Evolutionary conservation across 352 stramenopile species (phyloP), one percentile per base, ranked within the genome.

Genomic region (Phytophthora uliginosa): DNA sequence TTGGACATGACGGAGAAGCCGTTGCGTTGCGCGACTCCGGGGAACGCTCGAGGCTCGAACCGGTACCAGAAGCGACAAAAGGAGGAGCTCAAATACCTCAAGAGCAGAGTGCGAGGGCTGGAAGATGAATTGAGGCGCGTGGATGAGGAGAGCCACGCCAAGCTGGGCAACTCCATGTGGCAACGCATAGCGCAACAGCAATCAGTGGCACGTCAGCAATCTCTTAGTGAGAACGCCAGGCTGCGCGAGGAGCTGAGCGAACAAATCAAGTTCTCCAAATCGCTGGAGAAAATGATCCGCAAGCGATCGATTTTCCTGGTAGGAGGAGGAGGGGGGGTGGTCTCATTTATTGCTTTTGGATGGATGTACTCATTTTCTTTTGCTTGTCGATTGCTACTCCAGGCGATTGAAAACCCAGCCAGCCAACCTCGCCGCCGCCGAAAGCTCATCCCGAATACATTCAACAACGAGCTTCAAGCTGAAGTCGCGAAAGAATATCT

Each of bases 181-280:
- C 73, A 83, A 51, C 73, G 76, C 51, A 59, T 86, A 31, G 79
- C 79, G 24, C 69, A 78, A 54, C 79, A 83, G 70, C 76, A 83
- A 57, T 62, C 66, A 15, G 47, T 83, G 20, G 79, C 81, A 33
- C 62, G 61, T 17, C 76, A 83, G 47, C 73, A 79, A 54, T 59
- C 70, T 10, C 22, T 82, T 22, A 71, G 64, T 40, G 76, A 86
- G 65, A 86, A 86, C 65, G 73, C 65, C 42, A 67, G 66, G 17
- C 76, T 86, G n/a, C 62, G 69, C 5, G 48, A 66, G 18, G 57
- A 75, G 60, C 62, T 83, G 7, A 63, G 70, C 20, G 70, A 74
- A 24, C 79, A 86, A 50, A 67, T 84, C 58, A 71, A 76, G 38
- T 80, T 84, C 34, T 76, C 74, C 53, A 69, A 74, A 57, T 64